phyloP scores from a whole-genome alignment of 140 eudicot species.

The Senecio squalidus region DNA sequence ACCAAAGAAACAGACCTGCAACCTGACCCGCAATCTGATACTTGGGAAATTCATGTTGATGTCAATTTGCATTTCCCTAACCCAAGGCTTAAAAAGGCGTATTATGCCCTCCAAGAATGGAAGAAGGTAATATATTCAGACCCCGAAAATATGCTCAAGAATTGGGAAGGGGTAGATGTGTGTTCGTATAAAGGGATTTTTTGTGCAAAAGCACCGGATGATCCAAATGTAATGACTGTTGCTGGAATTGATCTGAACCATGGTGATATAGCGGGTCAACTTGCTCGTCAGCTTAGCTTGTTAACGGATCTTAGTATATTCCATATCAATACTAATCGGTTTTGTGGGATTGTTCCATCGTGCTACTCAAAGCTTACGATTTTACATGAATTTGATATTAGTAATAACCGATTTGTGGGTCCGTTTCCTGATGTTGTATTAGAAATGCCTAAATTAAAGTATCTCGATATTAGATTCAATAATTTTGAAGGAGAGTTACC shows the following conservation, averaged over 20 bases:
- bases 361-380: constrained; percentile 36
- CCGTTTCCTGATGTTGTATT: constrained; percentile 59
- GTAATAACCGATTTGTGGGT: constrained; percentile 63
- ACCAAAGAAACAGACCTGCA: not conserved
- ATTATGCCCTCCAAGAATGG: constrained; percentile 62
- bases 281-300: constrained; percentile 44
- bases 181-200: constrained; percentile 60
- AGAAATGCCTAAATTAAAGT: constrained; percentile 40
- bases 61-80: constrained; percentile 23
- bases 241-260: constrained; percentile 69
- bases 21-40: constrained; percentile 4
- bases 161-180: constrained; percentile 72
- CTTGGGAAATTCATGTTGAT: constrained; percentile 17
- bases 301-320: constrained; percentile 53
- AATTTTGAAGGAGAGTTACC: constrained; percentile 66
- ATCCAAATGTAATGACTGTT: constrained; percentile 40
- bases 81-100: constrained; percentile 45
- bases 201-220: constrained; percentile 51
- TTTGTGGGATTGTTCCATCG: constrained; percentile 57
- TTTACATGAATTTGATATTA: constrained; percentile 54
- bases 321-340: constrained; percentile 65
- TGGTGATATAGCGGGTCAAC: constrained; percentile 69
- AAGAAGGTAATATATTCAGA: constrained; percentile 49
- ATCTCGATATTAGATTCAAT: constrained; percentile 67
- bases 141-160: constrained; percentile 41